Percentiles rank a stretch among this genome's conserved stretches.
phyloP scores from a whole-genome alignment of 2,329 filamentous ascomycete genomes.

The Eutypella sp. region DNA sequence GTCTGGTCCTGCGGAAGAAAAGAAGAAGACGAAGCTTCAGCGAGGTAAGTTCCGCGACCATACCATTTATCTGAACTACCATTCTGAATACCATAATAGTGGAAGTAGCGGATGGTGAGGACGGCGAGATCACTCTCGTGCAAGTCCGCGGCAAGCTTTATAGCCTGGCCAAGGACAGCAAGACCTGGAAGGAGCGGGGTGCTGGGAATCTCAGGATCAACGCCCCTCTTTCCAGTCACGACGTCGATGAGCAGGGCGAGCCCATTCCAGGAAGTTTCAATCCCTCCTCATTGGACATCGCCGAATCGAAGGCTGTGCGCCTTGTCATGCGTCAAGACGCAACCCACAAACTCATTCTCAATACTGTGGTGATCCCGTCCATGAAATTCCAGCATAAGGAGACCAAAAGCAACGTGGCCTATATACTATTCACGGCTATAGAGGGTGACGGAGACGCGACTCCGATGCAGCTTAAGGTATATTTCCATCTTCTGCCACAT shows the following conservation, averaged over 20 bases:
- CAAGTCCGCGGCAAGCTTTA: conserved; percentile 80
- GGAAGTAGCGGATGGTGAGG: conserved; percentile 77
- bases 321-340: conserved; percentile 90
- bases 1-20: conserved; percentile 33
- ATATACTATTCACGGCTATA: conserved; percentile 62
- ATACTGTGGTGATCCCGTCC: conserved; percentile 72
- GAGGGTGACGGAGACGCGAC: conserved; percentile 52
- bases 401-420: conserved; percentile 59
- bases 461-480: conserved; percentile 58
- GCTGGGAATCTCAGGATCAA: conserved; percentile 83
- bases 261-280: conserved; percentile 52
- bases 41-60: conserved; percentile 54
- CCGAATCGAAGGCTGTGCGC: conserved; percentile 55
- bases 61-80: conserved; percentile 20
- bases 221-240: conserved; percentile 53
- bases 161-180: conserved; percentile 62
- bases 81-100: conserved; percentile 38
- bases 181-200: conserved; percentile 86
- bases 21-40: conserved; percentile 62
- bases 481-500: conserved; percentile 14
- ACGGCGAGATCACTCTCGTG: conserved; percentile 71
- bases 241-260: conserved; percentile 46
- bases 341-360: conserved; percentile 80
- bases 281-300: conserved; percentile 44
- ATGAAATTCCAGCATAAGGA: conserved; percentile 78